Percentiles rank a stretch among this genome's conserved stretches.
phyloP scores from a whole-genome alignment of 164 flowering plant species.

The Brasenia schreberi region DNA sequence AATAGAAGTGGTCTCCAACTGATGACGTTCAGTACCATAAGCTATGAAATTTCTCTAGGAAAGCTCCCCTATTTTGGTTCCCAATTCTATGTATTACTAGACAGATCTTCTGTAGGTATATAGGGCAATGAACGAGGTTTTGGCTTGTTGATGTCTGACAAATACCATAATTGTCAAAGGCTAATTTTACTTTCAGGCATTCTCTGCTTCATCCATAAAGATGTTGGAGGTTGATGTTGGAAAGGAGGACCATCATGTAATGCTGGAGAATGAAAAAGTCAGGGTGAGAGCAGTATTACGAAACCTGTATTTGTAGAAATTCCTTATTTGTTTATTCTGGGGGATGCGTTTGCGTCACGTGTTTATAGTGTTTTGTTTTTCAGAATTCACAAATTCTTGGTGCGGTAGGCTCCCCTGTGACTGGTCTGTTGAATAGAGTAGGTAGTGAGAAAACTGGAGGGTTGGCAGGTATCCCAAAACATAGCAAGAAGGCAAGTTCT shows the following conservation, averaged over 20 bases:
- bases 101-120: too few species aligned
- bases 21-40: too few species aligned
- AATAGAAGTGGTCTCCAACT: too few species aligned
- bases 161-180: not conserved
- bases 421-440: conserved; percentile 49
- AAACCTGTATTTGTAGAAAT: not conserved
- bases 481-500: conserved; percentile 56
- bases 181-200: conserved; percentile 29
- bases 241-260: conserved; percentile 24
- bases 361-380: not conserved
- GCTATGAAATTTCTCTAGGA: too few species aligned
- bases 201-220: conserved; percentile 53
- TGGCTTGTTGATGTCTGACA: too few species aligned
- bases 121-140: too few species aligned
- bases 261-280: conserved; percentile 14
- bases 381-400: conserved; percentile 37
- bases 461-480: conserved; percentile 45
- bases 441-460: conserved; percentile 41
- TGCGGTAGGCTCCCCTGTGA: conserved; percentile 46
- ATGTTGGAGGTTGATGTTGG: conserved; percentile 30
- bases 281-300: conserved; percentile 19
- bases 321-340: too few species aligned
- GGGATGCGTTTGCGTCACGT: not conserved
- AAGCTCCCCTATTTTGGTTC: too few species aligned
- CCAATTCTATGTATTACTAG: too few species aligned